Evolutionary conservation across 2,329 filamentous ascomycete species (phyloP).

Genomic region (Xylogone sp.): DNA sequence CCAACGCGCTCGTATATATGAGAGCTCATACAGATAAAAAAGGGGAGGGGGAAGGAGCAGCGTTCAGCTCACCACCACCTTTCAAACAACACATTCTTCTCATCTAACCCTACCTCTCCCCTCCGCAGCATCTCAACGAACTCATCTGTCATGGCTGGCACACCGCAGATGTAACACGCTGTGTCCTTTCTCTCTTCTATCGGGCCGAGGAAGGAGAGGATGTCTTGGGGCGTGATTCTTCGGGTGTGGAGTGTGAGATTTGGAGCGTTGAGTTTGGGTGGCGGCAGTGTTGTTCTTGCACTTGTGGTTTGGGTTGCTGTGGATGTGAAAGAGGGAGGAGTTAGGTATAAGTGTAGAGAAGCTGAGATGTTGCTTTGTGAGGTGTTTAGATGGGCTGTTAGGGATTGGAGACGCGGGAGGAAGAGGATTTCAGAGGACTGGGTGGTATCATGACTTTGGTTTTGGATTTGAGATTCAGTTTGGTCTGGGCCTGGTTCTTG

Average conservation of each 20-base stretch:
- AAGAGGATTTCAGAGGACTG: background rate
- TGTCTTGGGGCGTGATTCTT: slow-evolving; percentile 40
- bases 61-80: slow-evolving; percentile 58
- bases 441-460: background rate
- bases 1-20: too few species aligned
- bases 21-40: too few species aligned
- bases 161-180: slow-evolving; percentile 65
- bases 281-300: background rate
- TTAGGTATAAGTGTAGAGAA: background rate
- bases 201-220: slow-evolving; percentile 35
- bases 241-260: slow-evolving; percentile 18
- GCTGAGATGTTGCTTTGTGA: background rate
- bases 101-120: slow-evolving; percentile 36
- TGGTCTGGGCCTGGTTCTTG: background rate
- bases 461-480: background rate
- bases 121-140: slow-evolving; percentile 43
- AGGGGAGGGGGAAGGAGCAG: too few species aligned
- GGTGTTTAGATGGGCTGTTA: background rate
- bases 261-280: too few species aligned
- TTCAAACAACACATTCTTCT: slow-evolving; percentile 50
- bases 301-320: background rate
- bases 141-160: slow-evolving; percentile 65
- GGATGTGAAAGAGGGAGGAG: background rate
- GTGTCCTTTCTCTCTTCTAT: slow-evolving; percentile 34
- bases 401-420: background rate